phyloP scores from a whole-genome alignment of 192 early-diverging fungal genomes.

The Gonapodya prolifera region DNA sequence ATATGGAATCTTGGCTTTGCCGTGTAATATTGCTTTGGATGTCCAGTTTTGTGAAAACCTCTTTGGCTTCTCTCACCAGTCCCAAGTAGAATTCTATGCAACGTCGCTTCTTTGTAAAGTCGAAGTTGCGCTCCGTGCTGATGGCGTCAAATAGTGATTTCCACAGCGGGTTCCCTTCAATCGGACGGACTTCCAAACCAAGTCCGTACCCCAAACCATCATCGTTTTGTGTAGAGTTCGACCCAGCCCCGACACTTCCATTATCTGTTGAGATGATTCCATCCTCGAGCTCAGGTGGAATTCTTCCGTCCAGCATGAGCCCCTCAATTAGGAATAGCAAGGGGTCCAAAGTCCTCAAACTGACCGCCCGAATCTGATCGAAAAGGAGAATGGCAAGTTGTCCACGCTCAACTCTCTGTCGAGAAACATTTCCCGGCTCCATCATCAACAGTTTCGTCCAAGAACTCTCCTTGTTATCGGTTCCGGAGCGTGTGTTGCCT shows the following conservation, averaged over 20 bases:
- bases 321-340: slow-evolving; percentile 12
- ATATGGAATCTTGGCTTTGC: no score
- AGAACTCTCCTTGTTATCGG: background rate
- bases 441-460: background rate
- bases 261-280: background rate
- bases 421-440: background rate
- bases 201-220: background rate
- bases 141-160: background rate
- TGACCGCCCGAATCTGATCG: slow-evolving; percentile 19
- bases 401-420: slow-evolving; percentile 7
- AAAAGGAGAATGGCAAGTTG: slow-evolving; percentile 14
- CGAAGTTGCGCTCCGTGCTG: background rate
- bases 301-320: slow-evolving; percentile 10
- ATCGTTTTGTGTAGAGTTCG: no score
- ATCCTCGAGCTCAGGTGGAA: background rate
- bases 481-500: background rate
- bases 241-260: no score
- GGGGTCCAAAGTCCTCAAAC: background rate
- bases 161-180: background rate
- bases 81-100: background rate
- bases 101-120: background rate
- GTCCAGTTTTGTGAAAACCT: background rate
- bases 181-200: background rate
- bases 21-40: no score
- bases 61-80: background rate